Evolutionary conservation across 2,329 filamentous ascomycete species (phyloP), one percentile per base, ranked within the genome.

Genomic region (Ceratocystis alfenasii): DNA sequence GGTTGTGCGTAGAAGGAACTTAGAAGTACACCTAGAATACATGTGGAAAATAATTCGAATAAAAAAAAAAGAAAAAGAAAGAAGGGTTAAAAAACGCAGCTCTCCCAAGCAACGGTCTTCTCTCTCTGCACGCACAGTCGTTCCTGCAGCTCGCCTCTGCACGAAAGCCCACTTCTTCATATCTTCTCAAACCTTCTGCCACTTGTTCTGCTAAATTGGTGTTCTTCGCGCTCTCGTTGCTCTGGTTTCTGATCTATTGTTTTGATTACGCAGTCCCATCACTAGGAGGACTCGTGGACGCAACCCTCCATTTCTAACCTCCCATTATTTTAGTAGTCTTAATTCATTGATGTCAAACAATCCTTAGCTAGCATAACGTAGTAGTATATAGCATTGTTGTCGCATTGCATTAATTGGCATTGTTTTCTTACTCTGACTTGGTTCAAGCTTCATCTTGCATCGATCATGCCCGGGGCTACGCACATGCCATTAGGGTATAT

Each of bases 61-160:
- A 12, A 50, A 50, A 20, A 22, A 12, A 50, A 50, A 25, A 22
- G 12, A 5, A 50, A 6, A 8, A 50, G 0, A 53, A 53, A 15
- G 15, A 53, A 53, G 2, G 2, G 3, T 8, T 10, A n/a, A 53
- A 50, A 5, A 28, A 53, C 8, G 12, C 48, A 7, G 7, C 46
- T 20, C 45, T 22, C 46, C 46, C 48, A 48, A n/a, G 17, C 46
- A 48, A n/a, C 17, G 20, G 20, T 25, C 48, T 25, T 12, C 48
- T 22, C 28, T n/a, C 28, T n/a, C 28, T 36, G 41, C 63, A 30
- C 20, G 41, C 36, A 50, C 46, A 48, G 50, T 55, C 22, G 63
- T 65, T 65, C 63, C 63, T 65, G 63, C 63, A 65, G 53, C 50
- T 65, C 63, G 63, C 25, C 41, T 65, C 63, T 65, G 63, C 63